Evolutionary conservation across 495 filamentous ascomycete species (phyloP).

Genomic region (Talaromyces ruber): DNA sequence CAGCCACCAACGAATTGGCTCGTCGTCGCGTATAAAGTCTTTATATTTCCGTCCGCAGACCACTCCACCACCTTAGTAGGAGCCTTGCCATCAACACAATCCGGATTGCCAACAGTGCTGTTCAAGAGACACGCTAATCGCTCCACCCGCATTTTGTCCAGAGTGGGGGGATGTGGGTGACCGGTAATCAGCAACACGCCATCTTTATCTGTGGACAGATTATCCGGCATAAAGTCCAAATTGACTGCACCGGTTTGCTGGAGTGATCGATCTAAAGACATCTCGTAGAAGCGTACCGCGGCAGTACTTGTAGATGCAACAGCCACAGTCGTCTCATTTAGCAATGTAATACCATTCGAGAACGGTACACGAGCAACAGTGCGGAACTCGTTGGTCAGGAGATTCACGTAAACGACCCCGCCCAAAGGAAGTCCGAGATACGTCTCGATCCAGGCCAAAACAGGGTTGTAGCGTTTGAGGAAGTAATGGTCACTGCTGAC

Average conservation of each 20-base stretch:
- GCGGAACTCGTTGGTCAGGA: background rate
- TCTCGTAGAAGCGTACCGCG: background rate
- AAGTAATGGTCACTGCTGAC: slow-evolving; percentile 42
- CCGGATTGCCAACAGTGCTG: background rate
- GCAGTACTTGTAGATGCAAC: background rate
- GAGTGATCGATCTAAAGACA: background rate
- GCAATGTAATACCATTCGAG: background rate
- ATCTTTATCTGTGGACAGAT: background rate
- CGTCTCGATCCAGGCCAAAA: background rate
- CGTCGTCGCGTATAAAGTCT: background rate
- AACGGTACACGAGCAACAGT: background rate
- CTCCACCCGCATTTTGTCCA: background rate
- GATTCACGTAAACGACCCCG: background rate
- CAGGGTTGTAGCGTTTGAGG: background rate
- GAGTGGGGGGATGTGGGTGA: background rate
- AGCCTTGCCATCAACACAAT: background rate
- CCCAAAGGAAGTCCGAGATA: background rate
- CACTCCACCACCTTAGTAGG: background rate
- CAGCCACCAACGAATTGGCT: background rate
- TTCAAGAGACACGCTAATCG: background rate
- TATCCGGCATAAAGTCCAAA: background rate
- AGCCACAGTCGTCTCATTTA: background rate
- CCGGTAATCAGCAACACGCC: background rate
- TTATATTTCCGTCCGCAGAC: background rate
- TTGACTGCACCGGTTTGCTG: background rate